Evolutionary conservation across 78 protist species (phyloP).

Genomic region (Pelomyxa schiedti): DNA sequence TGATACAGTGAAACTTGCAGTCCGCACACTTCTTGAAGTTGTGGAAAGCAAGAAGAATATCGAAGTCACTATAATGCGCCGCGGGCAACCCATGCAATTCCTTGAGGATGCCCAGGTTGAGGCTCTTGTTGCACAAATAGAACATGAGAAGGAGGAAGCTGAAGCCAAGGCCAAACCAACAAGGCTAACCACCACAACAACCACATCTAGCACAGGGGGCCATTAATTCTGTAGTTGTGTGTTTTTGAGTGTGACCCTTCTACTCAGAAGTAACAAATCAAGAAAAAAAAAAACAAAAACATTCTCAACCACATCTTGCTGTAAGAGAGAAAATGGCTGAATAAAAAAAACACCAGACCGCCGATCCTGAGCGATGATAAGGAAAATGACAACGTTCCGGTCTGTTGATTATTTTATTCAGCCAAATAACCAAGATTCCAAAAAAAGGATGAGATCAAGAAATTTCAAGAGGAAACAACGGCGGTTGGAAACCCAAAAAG

Average conservation of each 20-base stretch:
- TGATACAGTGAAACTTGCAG: constrained; percentile 77
- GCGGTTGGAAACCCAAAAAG: not conserved
- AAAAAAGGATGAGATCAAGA: constrained; percentile 1
- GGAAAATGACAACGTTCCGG: no score
- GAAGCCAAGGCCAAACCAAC: constrained; percentile 12
- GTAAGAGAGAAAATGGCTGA: no score
- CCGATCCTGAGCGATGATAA: no score
- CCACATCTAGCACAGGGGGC: not conserved
- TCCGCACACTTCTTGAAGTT: constrained; percentile 90
- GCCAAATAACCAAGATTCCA: not conserved
- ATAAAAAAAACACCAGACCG: no score
- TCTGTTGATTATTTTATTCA: no score
- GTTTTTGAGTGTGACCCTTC: not conserved
- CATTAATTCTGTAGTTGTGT: not conserved
- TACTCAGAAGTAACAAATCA: not conserved
- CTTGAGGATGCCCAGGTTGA: constrained; percentile 25
- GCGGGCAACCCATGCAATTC: constrained; percentile 21
- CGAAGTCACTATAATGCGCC: constrained; percentile 77
- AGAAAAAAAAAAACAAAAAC: no score
- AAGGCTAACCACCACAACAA: not conserved
- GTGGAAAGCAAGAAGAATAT: constrained; percentile 59
- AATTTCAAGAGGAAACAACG: constrained; percentile 2
- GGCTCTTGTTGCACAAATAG: constrained; percentile 36
- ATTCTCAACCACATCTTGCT: not conserved
- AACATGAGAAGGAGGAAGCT: constrained; percentile 47